These are phyloP conservation scores for Colletotrichum australisinense DNA, from an alignment of 2,329 filamentous ascomycete genomes.

Conservation along the genomic window DNA sequence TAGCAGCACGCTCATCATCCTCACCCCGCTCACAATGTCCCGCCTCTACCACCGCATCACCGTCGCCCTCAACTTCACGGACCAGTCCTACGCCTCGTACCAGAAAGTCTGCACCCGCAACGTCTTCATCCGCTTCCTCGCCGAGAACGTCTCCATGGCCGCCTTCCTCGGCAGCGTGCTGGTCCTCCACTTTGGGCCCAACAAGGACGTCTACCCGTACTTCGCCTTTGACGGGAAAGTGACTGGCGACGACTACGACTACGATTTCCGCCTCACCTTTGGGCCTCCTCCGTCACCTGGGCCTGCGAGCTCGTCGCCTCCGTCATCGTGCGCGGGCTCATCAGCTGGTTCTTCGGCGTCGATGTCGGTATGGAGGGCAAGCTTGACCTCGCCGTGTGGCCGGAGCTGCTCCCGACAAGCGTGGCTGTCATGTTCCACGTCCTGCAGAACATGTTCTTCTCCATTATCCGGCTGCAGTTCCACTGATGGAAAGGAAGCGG, in stretches of 20 bases:
- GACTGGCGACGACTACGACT: slow-evolving; percentile 63
- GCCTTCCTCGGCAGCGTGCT: slow-evolving; percentile 74
- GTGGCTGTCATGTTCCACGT: slow-evolving; percentile 76
- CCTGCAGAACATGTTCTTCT: slow-evolving; percentile 79
- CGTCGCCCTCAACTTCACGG: slow-evolving; percentile 64
- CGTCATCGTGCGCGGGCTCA: slow-evolving; percentile 67
- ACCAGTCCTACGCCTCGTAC: slow-evolving; percentile 71
- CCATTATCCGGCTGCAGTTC: slow-evolving; percentile 74
- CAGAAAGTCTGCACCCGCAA: slow-evolving; percentile 75
- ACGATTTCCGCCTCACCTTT: slow-evolving; percentile 64
- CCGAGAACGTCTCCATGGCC: slow-evolving; percentile 77
- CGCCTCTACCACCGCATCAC: slow-evolving; percentile 66
- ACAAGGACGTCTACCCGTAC: slow-evolving; percentile 77
- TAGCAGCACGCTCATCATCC: slow-evolving; percentile 70
- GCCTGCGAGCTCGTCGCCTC: slow-evolving; percentile 73
- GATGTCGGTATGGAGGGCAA: slow-evolving; percentile 74
- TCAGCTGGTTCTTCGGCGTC: slow-evolving; percentile 68
- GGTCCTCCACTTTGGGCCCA: slow-evolving; percentile 74
- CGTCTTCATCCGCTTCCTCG: slow-evolving; percentile 74
- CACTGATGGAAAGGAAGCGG: slow-evolving; percentile 30
- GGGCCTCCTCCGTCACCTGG: slow-evolving; percentile 73
- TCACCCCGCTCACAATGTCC: slow-evolving; percentile 74
- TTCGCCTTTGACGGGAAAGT: slow-evolving; percentile 70
- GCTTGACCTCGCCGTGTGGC: slow-evolving; percentile 73
- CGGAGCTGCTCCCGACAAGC: slow-evolving; percentile 74